Conservation (phyloP, 768 basidiomycete species). For the Calocera viscosa region DNA sequence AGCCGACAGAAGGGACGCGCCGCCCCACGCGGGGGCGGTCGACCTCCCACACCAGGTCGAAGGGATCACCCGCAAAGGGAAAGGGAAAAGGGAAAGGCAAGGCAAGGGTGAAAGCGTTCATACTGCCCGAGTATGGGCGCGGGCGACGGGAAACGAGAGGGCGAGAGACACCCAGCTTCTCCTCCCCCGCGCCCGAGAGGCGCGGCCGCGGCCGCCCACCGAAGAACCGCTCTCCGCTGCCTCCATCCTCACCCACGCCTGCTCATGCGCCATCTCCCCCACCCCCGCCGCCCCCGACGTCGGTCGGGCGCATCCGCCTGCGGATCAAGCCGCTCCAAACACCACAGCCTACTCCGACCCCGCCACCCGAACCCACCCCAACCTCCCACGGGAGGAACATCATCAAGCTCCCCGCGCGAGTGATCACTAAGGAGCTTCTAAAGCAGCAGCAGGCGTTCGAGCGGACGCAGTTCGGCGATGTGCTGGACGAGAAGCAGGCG, state of each 20-base stretch:
- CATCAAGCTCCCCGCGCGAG: background rate
- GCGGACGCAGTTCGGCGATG: background rate
- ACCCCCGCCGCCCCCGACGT: background rate
- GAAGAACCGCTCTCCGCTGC: background rate
- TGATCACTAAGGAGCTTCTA: background rate
- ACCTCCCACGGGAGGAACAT: background rate
- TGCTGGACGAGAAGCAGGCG: background rate
- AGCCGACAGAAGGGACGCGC: conserved; percentile 11
- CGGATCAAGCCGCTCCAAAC: background rate
- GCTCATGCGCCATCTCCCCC: background rate
- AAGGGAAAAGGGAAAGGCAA: conserved; percentile 51
- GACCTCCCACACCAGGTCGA: conserved; percentile 36
- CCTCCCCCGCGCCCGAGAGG: no score
- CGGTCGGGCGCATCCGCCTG: background rate
- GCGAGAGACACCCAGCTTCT: no score
- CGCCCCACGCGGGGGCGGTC: conserved; percentile 21
- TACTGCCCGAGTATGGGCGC: no score
- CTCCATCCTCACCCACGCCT: background rate
- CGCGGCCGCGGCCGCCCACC: background rate
- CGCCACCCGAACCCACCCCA: background rate
- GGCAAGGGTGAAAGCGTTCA: conserved; percentile 30
- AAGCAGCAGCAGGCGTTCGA: conserved; percentile 2
- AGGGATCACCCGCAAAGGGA: conserved; percentile 48
- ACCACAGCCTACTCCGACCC: background rate
- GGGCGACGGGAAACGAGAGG: no score